Evolutionary conservation across 129 eudicot species (phyloP).

Genomic region (Centella asiatica): DNA sequence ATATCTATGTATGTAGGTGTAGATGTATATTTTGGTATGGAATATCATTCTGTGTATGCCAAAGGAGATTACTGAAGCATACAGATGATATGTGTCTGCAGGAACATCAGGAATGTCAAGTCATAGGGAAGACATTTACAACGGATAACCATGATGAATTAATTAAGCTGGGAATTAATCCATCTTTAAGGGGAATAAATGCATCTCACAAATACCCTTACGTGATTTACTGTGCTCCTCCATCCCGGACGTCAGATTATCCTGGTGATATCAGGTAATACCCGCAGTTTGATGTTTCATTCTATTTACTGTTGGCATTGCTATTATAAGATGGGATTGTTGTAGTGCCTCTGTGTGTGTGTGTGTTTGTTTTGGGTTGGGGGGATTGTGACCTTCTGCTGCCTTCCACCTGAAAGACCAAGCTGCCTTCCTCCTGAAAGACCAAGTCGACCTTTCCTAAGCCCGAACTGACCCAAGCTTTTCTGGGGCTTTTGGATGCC

Average conservation of each 20-base stretch:
- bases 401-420: no score
- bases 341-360: background rate
- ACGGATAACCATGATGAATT: slow-evolving; percentile 86
- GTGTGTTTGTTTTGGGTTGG: background rate
- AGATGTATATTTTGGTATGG: background rate
- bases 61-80: slow-evolving; percentile 3
- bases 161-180: slow-evolving; percentile 65
- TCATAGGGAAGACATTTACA: slow-evolving; percentile 72
- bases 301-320: background rate
- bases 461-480: no score
- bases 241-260: slow-evolving; percentile 63
- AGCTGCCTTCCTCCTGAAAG: no score
- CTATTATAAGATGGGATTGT: background rate
- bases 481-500: no score
- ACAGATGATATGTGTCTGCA: slow-evolving; percentile 25
- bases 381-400: no score
- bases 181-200: slow-evolving; percentile 55
- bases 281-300: background rate
- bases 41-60: background rate
- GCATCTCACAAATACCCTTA: slow-evolving; percentile 56
- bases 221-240: slow-evolving; percentile 94
- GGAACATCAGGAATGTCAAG: slow-evolving; percentile 82
- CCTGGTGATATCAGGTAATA: slow-evolving; percentile 73
- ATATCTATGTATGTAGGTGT: no score
- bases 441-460: no score